These are phyloP conservation scores for Parachlorella kessleri DNA, from an alignment of 139 green algal genomes.

Conservation along the genomic window DNA sequence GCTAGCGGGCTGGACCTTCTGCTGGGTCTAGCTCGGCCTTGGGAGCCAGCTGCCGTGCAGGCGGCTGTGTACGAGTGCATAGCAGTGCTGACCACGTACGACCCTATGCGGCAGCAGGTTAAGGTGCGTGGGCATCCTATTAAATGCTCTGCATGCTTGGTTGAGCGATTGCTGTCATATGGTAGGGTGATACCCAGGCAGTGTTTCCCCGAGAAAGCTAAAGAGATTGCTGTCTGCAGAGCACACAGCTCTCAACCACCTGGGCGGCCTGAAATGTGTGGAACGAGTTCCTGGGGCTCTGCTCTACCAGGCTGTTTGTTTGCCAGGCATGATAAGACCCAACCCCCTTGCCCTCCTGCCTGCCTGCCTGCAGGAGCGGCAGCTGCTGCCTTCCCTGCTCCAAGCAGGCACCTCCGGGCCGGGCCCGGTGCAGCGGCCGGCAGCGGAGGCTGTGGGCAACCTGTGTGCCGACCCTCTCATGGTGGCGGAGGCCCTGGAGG, in stretches of 20 bases:
- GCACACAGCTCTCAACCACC: too few relatives aligned
- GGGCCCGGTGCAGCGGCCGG: conserved; percentile 39
- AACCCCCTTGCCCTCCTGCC: too few relatives aligned
- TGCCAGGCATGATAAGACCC: too few relatives aligned
- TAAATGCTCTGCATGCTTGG: too few relatives aligned
- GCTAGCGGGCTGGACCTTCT: conserved; percentile 6
- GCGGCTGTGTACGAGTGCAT: conserved; percentile 34
- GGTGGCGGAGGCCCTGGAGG: conserved; percentile 36
- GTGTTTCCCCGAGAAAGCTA: too few relatives aligned
- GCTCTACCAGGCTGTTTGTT: too few relatives aligned
- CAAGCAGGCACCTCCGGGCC: conserved; percentile 21
- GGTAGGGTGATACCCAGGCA: too few relatives aligned
- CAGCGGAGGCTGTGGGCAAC: conserved; percentile 38
- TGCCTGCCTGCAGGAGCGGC: not conserved
- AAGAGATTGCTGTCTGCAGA: too few relatives aligned
- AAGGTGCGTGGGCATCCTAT: not conserved
- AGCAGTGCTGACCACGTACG: conserved; percentile 37
- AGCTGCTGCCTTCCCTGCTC: conserved; percentile 20
- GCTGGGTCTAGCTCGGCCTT: not conserved
- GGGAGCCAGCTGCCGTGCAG: conserved; percentile 5
- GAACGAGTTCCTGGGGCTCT: too few relatives aligned
- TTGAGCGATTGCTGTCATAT: too few relatives aligned
- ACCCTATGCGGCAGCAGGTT: conserved; percentile 25
- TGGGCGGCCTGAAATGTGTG: too few relatives aligned
- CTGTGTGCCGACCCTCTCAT: conserved; percentile 40